Conservation (phyloP, 2,329 filamentous ascomycete species). For the Trichoderma sp. region DNA sequence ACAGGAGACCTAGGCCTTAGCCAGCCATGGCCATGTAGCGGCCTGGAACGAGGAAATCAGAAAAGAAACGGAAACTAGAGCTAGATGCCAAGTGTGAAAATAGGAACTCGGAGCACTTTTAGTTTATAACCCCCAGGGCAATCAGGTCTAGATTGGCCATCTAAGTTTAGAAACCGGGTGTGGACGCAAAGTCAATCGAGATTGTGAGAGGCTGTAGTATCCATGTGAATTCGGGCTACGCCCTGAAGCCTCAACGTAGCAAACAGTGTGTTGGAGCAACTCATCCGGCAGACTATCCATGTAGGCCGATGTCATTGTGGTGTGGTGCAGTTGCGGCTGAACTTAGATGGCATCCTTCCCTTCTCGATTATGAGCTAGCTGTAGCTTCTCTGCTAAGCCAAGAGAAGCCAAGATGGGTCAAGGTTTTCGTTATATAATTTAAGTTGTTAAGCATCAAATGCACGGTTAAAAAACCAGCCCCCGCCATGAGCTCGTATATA, state of each 20-base stretch:
- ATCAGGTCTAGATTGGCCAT: not conserved
- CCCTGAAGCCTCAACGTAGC: conserved; percentile 8
- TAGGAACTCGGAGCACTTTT: not conserved
- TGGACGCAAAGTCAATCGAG: conserved; percentile 11
- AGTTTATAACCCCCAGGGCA: not conserved
- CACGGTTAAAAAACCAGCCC: conserved; percentile 12
- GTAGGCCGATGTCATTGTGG: conserved; percentile 9
- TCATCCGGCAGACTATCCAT: conserved; percentile 2
- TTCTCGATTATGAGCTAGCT: not conserved
- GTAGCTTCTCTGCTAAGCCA: not conserved
- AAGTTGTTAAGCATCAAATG: conserved; percentile 21
- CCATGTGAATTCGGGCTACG: conserved; percentile 1
- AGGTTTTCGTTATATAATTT: conserved; percentile 6
- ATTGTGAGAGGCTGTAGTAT: not conserved
- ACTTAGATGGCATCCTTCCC: not conserved
- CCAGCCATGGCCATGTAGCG: not conserved
- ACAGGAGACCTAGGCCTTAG: conserved; percentile 11
- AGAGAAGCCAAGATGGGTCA: conserved; percentile 3
- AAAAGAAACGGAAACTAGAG: not conserved
- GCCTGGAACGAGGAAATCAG: not conserved
- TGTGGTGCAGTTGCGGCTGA: conserved; percentile 23
- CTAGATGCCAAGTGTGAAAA: not conserved
- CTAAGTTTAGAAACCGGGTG: conserved; percentile 15
- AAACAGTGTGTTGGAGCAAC: conserved; percentile 10
- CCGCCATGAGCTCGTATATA: not conserved